These are phyloP conservation scores for Endogone sp. DNA, from an alignment of 192 early-diverging fungal genomes.

Conservation along the genomic window DNA sequence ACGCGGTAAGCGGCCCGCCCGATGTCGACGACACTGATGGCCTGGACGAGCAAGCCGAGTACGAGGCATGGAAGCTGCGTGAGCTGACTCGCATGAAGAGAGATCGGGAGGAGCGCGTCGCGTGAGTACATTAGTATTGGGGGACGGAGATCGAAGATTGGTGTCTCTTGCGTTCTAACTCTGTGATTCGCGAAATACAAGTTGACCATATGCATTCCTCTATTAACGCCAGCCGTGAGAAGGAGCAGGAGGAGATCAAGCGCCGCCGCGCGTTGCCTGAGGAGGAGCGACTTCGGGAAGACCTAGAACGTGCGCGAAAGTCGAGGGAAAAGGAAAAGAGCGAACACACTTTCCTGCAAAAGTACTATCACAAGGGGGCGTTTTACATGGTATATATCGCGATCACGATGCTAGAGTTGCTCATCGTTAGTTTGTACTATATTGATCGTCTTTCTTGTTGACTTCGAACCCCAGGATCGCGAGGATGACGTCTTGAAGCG, in stretches of 20 bases:
- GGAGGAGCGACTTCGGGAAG: conserved; percentile 70
- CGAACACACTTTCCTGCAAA: conserved; percentile 63
- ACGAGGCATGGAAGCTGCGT: conserved; percentile 86
- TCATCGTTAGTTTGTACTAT: too few species aligned
- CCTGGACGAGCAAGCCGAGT: conserved; percentile 83
- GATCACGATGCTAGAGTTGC: not conserved
- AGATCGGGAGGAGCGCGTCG: conserved; percentile 72
- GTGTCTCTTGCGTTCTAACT: too few species aligned
- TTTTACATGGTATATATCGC: conserved; percentile 61
- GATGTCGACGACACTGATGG: conserved; percentile 92
- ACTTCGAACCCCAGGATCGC: conserved; percentile 28
- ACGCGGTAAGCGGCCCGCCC: conserved; percentile 10
- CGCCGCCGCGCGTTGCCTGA: conserved; percentile 80
- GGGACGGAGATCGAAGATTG: too few species aligned
- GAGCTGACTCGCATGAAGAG: conserved; percentile 87
- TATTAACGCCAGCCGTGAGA: conserved; percentile 49
- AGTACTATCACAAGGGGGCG: conserved; percentile 87
- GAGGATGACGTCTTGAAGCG: conserved; percentile 55
- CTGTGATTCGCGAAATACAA: too few species aligned
- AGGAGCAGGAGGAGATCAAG: conserved; percentile 76
- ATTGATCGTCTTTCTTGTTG: not conserved
- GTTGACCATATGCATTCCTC: not conserved
- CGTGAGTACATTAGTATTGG: conserved; percentile 34
- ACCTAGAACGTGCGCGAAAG: conserved; percentile 55
- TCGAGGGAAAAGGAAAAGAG: conserved; percentile 58